Percentiles rank a stretch among this genome's conserved stretches.
These are phyloP conservation scores for Scutellaria minor DNA, from an alignment of 257 asterid species.

Conservation along the genomic window DNA sequence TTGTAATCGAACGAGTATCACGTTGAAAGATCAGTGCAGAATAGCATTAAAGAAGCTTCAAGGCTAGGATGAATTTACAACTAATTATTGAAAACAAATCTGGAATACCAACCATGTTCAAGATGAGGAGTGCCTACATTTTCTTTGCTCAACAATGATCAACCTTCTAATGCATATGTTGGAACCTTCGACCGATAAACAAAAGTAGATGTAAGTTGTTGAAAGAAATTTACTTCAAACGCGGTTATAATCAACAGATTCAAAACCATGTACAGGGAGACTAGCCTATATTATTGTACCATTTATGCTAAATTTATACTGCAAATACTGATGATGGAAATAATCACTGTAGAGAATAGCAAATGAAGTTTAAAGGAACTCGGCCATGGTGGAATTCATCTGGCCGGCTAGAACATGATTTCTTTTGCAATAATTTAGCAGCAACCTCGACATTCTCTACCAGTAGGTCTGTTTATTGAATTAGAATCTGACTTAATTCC, in stretches of 20 bases:
- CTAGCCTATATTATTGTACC: background rate
- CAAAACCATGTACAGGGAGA: slow-evolving; percentile 4
- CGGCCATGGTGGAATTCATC: background rate
- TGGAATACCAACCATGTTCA: slow-evolving; percentile 29
- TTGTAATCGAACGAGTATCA: background rate
- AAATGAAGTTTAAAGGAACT: slow-evolving; percentile 15
- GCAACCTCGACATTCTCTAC: background rate
- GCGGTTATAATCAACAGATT: background rate
- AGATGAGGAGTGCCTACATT: slow-evolving; percentile 27
- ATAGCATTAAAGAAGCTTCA: background rate
- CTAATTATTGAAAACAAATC: background rate
- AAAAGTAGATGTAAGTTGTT: slow-evolving; percentile 23
- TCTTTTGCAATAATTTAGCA: background rate
- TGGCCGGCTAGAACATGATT: background rate
- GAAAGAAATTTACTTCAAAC: background rate
- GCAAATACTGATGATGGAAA: background rate
- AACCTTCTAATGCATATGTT: slow-evolving; percentile 73
- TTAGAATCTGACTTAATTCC: background rate
- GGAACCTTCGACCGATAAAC: slow-evolving; percentile 58
- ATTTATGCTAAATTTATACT: too few relatives aligned
- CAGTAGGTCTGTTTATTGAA: background rate
- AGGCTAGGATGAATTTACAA: background rate
- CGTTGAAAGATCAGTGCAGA: background rate
- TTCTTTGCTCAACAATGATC: slow-evolving; percentile 26
- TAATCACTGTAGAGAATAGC: background rate